Evolutionary conservation across 495 filamentous ascomycete genomes (phyloP).

Genomic region (Polyplosphaeria fusca): DNA sequence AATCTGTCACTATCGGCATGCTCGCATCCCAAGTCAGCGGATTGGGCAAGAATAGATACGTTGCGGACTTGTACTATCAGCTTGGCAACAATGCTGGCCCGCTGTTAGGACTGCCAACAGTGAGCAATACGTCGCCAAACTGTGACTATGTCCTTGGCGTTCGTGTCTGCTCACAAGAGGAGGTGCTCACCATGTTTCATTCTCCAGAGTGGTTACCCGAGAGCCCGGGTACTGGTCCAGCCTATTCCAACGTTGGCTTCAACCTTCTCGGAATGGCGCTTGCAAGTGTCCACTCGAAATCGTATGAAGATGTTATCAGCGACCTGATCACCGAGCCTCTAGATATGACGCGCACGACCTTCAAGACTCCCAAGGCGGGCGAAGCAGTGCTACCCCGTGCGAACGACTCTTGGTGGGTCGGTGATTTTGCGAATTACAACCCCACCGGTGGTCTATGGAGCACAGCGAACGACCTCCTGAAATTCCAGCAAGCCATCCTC

Average conservation of each 20-base stretch:
- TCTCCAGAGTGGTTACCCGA: background rate
- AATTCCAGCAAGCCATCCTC: background rate
- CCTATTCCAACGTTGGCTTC: conserved; percentile 15
- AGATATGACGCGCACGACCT: background rate
- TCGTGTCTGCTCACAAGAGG: conserved; percentile 2
- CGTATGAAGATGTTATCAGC: conserved; percentile 1
- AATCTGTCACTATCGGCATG: conserved; percentile 1
- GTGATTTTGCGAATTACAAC: conserved; percentile 11
- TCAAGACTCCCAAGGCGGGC: background rate
- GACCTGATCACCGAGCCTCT: conserved; percentile 12
- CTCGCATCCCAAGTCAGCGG: conserved; percentile 13
- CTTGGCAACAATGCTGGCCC: background rate
- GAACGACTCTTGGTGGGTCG: conserved; percentile 2
- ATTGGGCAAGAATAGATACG: conserved; percentile 5
- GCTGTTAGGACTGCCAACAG: background rate
- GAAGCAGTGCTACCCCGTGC: background rate
- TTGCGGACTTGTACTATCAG: background rate
- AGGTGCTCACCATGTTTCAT: conserved; percentile 8
- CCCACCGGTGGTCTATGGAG: conserved; percentile 14
- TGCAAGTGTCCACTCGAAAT: background rate
- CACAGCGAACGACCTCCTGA: conserved; percentile 7
- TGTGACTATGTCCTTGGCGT: conserved; percentile 5
- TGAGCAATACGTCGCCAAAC: background rate
- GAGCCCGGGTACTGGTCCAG: background rate
- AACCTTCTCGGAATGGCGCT: conserved; percentile 13